These are phyloP conservation scores for Whalleya microplaca DNA, from an alignment of 2,329 filamentous ascomycete genomes.

Conservation along the genomic window DNA sequence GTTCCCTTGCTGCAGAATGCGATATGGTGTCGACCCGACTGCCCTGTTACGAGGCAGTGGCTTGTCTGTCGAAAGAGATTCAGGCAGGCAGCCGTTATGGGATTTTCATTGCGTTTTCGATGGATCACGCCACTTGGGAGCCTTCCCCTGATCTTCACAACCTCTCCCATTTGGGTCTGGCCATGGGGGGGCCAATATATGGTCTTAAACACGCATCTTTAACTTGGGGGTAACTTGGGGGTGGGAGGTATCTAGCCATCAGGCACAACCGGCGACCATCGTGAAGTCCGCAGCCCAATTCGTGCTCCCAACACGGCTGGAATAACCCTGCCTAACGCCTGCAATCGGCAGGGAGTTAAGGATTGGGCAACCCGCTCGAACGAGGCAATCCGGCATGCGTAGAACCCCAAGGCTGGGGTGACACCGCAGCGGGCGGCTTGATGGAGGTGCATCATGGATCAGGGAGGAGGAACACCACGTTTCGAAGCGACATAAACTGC, in stretches of 20 bases:
- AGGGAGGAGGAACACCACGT: conserved; percentile 28
- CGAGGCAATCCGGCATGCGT: conserved; percentile 8
- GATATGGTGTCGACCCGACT: conserved; percentile 1
- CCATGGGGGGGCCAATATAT: background rate
- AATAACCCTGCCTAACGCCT: too few relatives aligned
- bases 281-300: background rate
- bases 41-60: background rate
- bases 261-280: background rate
- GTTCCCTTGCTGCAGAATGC: conserved; percentile 7
- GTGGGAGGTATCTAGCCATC: background rate
- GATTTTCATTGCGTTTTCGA: background rate
- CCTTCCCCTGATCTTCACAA: background rate
- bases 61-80: background rate
- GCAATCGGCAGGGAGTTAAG: background rate
- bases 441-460: background rate
- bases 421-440: conserved; percentile 16
- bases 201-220: background rate
- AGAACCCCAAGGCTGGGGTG: conserved; percentile 6
- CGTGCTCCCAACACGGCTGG: background rate
- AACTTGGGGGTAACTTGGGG: background rate
- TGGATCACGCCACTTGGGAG: background rate
- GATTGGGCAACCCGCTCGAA: background rate
- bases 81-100: background rate
- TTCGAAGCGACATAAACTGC: conserved; percentile 19
- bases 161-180: background rate